Evolutionary conservation across 495 filamentous ascomycete genomes (phyloP).

Genomic region (Aspergillus bridgeri): DNA sequence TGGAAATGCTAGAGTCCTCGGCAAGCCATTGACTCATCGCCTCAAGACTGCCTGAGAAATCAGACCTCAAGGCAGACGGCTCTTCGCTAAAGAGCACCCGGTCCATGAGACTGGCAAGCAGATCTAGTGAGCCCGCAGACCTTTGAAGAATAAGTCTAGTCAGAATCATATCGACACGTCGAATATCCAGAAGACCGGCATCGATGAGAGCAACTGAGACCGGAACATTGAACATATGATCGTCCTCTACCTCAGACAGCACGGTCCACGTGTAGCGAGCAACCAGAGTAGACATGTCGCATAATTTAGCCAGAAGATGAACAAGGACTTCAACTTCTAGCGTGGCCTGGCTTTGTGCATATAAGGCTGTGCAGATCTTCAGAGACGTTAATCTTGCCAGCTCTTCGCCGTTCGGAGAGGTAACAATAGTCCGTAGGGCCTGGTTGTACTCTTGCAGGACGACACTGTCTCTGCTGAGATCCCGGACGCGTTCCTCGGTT

Average conservation of each 20-base stretch:
- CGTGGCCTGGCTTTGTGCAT: conserved; percentile 52
- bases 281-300: conserved; percentile 69
- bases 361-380: conserved; percentile 68
- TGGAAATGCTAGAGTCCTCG: conserved; percentile 63
- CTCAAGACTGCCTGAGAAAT: conserved; percentile 79
- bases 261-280: conserved; percentile 65
- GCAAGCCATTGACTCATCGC: conserved; percentile 78
- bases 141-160: conserved; percentile 66
- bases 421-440: conserved; percentile 46
- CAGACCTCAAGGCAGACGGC: conserved; percentile 71
- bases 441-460: conserved; percentile 64
- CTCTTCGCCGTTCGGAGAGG: conserved; percentile 57
- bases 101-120: conserved; percentile 72
- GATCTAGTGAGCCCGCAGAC: conserved; percentile 65
- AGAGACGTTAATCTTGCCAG: conserved; percentile 64
- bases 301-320: conserved; percentile 74
- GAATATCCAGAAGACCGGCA: conserved; percentile 68
- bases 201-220: conserved; percentile 76
- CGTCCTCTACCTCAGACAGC: conserved; percentile 64
- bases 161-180: conserved; percentile 73
- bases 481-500: conserved; percentile 65
- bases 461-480: conserved; percentile 60
- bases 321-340: conserved; percentile 82
- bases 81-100: conserved; percentile 72
- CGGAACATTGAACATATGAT: conserved; percentile 72